A percentile compares a stretch with the other conserved stretches of the same genome.
Evolutionary conservation across 2,329 filamentous ascomycete species (phyloP).

Genomic region (Aspergillus alliaceus): DNA sequence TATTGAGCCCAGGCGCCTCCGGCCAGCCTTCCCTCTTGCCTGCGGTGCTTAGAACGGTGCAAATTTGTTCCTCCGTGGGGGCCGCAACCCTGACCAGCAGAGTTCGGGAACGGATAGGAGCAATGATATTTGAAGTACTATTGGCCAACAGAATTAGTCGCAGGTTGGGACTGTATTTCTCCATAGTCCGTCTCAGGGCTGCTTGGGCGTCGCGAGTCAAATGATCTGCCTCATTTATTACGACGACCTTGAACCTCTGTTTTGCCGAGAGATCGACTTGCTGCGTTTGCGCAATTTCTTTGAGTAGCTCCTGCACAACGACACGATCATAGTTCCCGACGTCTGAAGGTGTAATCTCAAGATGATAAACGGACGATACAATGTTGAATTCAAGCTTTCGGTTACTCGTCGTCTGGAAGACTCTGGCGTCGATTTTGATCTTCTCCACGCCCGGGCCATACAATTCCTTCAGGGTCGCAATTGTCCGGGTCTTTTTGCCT

Average conservation of each 20-base stretch:
- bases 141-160: constrained; percentile 90
- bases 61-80: constrained; percentile 82
- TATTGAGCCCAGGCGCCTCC: constrained; percentile 72
- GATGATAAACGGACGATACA: constrained; percentile 92
- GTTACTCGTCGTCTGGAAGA: constrained; percentile 93
- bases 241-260: constrained; percentile 96
- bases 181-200: constrained; percentile 92
- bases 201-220: constrained; percentile 93
- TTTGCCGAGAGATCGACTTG: constrained; percentile 92
- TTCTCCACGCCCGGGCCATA: constrained; percentile 98
- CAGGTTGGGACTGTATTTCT: constrained; percentile 97
- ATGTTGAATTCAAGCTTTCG: constrained; percentile 99
- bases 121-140: constrained; percentile 97
- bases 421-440: constrained; percentile 97
- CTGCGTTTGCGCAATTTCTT: constrained; percentile 97
- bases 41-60: constrained; percentile 65
- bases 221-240: constrained; percentile 98
- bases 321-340: constrained; percentile 96
- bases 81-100: constrained; percentile 89
- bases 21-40: constrained; percentile 83
- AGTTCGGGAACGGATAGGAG: constrained; percentile 91
- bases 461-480: constrained; percentile 90
- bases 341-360: constrained; percentile 96
- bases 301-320: constrained; percentile 90
- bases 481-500: constrained; percentile 96